Evolutionary conservation across 768 basidiomycete species (phyloP).

Genomic region (Strobilomyces echinocephalus): DNA sequence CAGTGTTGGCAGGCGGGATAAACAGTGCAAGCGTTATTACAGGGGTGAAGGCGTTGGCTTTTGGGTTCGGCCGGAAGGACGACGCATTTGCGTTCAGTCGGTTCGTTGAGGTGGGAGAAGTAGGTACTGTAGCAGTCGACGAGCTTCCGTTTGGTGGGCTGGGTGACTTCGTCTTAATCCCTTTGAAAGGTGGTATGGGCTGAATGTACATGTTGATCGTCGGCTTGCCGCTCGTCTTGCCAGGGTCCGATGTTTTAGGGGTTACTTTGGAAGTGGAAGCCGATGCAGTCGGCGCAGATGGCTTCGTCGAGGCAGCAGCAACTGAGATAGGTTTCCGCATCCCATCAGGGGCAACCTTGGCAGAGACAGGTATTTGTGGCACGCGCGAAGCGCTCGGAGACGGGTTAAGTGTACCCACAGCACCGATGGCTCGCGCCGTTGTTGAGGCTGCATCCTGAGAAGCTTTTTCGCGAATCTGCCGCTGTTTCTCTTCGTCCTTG

Average conservation of each 20-base stretch:
- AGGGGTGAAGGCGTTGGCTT: constrained; percentile 72
- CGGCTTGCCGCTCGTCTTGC: constrained; percentile 41
- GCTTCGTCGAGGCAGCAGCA: constrained; percentile 23
- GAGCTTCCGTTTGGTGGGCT: constrained; percentile 30
- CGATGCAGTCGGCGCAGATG: constrained; percentile 26
- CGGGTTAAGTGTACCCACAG: constrained; percentile 35
- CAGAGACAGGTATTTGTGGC: constrained; percentile 28
- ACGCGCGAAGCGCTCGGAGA: constrained; percentile 47
- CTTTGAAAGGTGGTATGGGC: constrained; percentile 87
- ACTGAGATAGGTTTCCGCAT: constrained; percentile 26
- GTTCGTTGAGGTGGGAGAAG: constrained; percentile 53
- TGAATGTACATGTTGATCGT: constrained; percentile 76
- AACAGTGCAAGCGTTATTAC: constrained; percentile 33
- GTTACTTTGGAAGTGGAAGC: constrained; percentile 29
- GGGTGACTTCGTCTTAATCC: constrained; percentile 41
- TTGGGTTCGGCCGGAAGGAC: constrained; percentile 85
- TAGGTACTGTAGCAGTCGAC: constrained; percentile 34
- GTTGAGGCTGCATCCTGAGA: constrained; percentile 59
- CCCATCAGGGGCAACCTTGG: constrained; percentile 29
- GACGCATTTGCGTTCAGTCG: constrained; percentile 86
- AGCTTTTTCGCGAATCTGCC: constrained; percentile 75
- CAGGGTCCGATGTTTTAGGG: constrained; percentile 27
- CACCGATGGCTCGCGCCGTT: constrained; percentile 66
- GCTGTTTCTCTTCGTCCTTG: constrained; percentile 90
- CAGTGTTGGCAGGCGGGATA: constrained; percentile 12